These are phyloP conservation scores for Helenozyma baotianmanensis DNA, from an alignment of 805 yeast genomes.

Conservation along the genomic window DNA sequence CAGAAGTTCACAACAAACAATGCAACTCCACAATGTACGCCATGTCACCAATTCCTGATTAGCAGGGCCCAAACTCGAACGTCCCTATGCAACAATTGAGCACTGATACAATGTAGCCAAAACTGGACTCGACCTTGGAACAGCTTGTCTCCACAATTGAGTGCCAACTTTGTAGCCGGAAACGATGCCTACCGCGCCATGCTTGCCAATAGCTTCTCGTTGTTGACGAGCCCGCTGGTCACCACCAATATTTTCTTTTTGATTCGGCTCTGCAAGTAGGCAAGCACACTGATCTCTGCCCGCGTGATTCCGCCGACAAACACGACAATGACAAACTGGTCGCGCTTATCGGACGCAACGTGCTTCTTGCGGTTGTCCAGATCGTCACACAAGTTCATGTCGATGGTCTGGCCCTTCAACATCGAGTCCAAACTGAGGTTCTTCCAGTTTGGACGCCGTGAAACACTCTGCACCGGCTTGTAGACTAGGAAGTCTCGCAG, in stretches of 20 bases:
- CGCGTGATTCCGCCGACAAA: conserved; percentile 83
- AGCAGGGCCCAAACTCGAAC: no score
- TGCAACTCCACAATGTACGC: no score
- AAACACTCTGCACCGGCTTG: conserved; percentile 33
- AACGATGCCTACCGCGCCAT: no score
- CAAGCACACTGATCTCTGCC: conserved; percentile 73
- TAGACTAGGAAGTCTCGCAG: conserved; percentile 47
- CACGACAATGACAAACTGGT: conserved; percentile 42
- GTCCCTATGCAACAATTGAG: no score
- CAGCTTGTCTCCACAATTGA: no score
- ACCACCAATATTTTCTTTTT: conserved; percentile 38
- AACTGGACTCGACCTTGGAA: no score
- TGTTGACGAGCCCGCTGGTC: conserved; percentile 41
- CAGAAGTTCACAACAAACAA: no score
- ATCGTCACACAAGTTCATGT: conserved; percentile 29
- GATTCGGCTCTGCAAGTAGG: conserved; percentile 50
- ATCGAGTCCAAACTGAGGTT: conserved; percentile 35
- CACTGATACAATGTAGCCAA: no score
- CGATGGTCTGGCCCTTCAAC: conserved; percentile 39
- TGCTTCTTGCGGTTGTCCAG: conserved; percentile 16
- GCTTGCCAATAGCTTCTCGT: conserved; percentile 24
- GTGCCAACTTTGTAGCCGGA: no score
- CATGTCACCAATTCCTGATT: no score
- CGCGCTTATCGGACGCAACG: conserved; percentile 4
- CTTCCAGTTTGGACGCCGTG: conserved; percentile 42